Base-by-base conservation (phyloP, 225 moss, liverwort and hornwort genomes). In the Pseudoscleropodium purum region DNA sequence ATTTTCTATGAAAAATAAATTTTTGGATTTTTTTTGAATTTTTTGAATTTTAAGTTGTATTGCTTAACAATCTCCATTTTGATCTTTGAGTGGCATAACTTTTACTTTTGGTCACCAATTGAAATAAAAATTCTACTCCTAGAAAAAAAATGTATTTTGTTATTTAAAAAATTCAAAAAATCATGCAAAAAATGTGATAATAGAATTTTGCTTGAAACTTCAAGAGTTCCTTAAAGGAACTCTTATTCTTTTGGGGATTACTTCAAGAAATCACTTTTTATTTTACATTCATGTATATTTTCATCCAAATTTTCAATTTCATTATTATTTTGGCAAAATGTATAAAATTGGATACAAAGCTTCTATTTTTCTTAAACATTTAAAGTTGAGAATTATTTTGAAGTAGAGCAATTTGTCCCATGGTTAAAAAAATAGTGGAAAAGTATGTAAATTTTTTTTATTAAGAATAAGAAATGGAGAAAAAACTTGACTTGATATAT, bases 321-420 rank as follows among this genome's bases (percentile, higher is more conserved):
- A 73, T 16, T 5, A 73, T 26, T 41, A 41, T 5, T 41, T 26
- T 5, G 9, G 16, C 0, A 0, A 45, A 74, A 74, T 0, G 0
- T 43, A 17, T 17, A 14, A 73, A 43, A 27, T 16, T 9, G 9
- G 16, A 16, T 5, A 27, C 5, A 43, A 43, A 16, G 17, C 9
- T 45, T 73, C 45, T 18, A 43, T 3, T 45, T 45, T 45, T 45
- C 4, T 45, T 17, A 4, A 29, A 45, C 3, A 29, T 5, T 45
- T 0, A 29, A 73, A 45, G 6, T 29, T 73, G 17, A 43, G 2
- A 73, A 16, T 43, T 45, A 29, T 31, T 47, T 47, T 75, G 30
- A 47, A 30, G 18, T 1, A 0, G 18, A 10, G 6, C 18, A 75
- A 47, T 75, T 75, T 47, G 6, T 2, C 0, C 18, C 5, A 18